These are phyloP conservation scores for Nitzschia palea DNA, from an alignment of 108 stramenopile genomes.

Conservation along the genomic window DNA sequence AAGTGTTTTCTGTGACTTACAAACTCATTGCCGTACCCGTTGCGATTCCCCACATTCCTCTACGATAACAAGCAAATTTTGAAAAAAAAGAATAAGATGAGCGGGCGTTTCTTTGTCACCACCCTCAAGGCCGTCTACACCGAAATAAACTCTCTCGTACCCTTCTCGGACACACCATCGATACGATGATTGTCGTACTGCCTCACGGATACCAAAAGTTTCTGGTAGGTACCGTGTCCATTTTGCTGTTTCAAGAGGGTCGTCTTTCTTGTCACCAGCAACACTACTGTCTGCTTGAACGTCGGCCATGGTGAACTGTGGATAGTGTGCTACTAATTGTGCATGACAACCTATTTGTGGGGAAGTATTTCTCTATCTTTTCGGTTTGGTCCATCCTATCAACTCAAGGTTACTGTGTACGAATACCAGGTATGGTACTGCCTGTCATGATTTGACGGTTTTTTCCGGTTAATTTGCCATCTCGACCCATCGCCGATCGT, in stretches of 20 bases:
- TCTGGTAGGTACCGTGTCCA: conserved; percentile 78
- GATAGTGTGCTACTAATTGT: too few species aligned
- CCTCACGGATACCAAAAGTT: conserved; percentile 72
- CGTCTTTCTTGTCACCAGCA: not conserved
- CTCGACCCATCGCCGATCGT: not conserved
- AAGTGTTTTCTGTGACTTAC: conserved; percentile 43
- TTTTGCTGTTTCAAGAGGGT: conserved; percentile 36
- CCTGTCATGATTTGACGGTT: too few species aligned
- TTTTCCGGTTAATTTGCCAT: too few species aligned
- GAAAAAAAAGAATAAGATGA: not conserved
- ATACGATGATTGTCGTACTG: conserved; percentile 66
- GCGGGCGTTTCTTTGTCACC: too few species aligned
- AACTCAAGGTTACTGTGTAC: too few species aligned
- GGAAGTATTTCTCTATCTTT: too few species aligned
- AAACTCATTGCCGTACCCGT: conserved; percentile 83
- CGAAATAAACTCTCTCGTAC: conserved; percentile 25
- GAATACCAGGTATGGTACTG: too few species aligned
- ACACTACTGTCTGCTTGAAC: not conserved
- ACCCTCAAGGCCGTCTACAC: too few species aligned
- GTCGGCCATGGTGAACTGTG: not conserved
- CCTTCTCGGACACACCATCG: conserved; percentile 83
- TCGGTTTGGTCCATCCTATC: too few species aligned
- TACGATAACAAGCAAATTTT: conserved; percentile 3
- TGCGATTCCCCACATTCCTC: conserved; percentile 79
- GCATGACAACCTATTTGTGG: too few species aligned